Base-by-base conservation (phyloP, 495 filamentous ascomycete species). In the Chaetomium fimeti region DNA sequence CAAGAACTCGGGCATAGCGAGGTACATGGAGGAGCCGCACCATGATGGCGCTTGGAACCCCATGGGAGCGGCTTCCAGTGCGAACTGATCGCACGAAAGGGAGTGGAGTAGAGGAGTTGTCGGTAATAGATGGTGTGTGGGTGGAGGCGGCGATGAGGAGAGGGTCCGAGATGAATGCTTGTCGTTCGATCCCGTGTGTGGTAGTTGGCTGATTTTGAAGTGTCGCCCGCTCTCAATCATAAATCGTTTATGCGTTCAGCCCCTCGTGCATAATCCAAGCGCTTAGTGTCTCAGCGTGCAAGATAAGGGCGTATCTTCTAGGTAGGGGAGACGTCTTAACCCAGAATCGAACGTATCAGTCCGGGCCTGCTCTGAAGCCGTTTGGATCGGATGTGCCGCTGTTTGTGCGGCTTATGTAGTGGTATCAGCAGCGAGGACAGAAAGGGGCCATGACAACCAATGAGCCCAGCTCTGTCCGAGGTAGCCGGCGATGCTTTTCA, bases 401-500 rank as follows among this genome's bases (percentile, higher is more conserved):
- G 36, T 43, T 45, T 12, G 22, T 36, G 5, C 9, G 29, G 6
- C 12, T 15, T 63, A 55, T 61, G 75, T 81, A 60, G 22, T 80
- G 82, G 53, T 72, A 48, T 48, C n/a, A 11, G 43, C 25, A 40
- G 58, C 47, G 20, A 70, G 38, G 32, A 66, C 56, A 24, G 57
- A 63, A 45, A 66, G 56, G 8, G 72, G 72, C 60, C 64, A 70
- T 24, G 52, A 43, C 20, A 75, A 25, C 66, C 68, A 75, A 7
- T 68, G 38, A 12, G 64, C 49, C 78, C 74, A 79, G 13, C 62
- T 65, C 0, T 70, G 66, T 0, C 74, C 75, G 11, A 81, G 70
- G 66, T 75, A 71, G 12, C 67, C 58, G 32, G 65, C 66, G 62
- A 82, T 71, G 48, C 75, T 74, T 45, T 57, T 63, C 58, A 80